phyloP scores from a whole-genome alignment of 345 rosid genomes.

The Citrus unshiu region DNA sequence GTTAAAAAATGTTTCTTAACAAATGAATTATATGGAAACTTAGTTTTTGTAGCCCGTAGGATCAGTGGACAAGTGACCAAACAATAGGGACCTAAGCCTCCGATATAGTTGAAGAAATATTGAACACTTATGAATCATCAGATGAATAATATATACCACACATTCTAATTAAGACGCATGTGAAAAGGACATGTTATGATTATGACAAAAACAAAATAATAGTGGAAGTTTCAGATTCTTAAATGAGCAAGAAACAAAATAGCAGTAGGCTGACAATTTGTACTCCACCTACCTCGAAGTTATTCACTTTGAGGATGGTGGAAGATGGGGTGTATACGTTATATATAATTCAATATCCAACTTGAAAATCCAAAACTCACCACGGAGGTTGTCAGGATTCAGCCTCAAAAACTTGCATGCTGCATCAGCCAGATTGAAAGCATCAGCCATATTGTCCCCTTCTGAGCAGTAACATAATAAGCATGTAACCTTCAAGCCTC shows the following conservation, averaged over 20 bases:
- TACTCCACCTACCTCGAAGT: neutral
- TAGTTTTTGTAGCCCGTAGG: neutral
- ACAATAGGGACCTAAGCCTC: neutral
- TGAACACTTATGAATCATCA: neutral
- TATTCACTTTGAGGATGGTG: neutral
- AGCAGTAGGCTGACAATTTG: neutral
- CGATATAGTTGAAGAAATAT: neutral
- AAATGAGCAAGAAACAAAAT: neutral
- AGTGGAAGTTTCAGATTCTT: neutral
- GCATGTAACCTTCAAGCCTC: constrained; percentile 80
- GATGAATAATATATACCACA: neutral
- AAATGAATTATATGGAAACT: neutral
- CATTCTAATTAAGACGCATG: neutral
- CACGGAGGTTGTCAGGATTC: constrained; percentile 36
- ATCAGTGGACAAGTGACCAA: neutral
- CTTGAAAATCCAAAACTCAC: constrained; percentile 33
- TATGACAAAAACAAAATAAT: neutral
- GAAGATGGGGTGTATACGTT: neutral
- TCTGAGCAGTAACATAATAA: constrained; percentile 90
- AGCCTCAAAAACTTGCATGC: constrained; percentile 47
- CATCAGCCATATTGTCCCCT: constrained; percentile 88
- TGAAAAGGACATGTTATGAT: neutral
- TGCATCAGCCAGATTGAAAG: constrained; percentile 74
- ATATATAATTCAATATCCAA: neutral
- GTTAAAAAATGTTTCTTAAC: neutral